phyloP scores from a whole-genome alignment of 208 protist genomes.

The Willaertia magna region DNA sequence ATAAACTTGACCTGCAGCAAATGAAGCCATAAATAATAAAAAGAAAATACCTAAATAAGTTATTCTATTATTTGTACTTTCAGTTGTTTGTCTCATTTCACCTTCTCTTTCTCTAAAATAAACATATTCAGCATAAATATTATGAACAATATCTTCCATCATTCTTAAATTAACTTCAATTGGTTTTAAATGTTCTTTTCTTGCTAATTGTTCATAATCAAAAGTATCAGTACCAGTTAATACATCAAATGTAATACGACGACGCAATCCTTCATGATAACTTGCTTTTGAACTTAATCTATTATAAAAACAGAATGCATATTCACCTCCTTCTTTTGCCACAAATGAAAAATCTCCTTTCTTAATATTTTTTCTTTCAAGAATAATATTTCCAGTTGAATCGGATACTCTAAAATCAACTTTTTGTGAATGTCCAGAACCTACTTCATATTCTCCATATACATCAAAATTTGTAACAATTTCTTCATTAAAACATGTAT shows the following conservation, averaged over 20 bases:
- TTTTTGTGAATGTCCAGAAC: not conserved
- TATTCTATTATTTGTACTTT: conserved; percentile 19
- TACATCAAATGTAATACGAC: not conserved
- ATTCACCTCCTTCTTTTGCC: conserved; percentile 2
- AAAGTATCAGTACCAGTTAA: conserved; percentile 32
- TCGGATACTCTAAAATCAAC: conserved; percentile 2
- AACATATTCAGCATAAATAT: conserved; percentile 59
- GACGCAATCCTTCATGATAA: not conserved
- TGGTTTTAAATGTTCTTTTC: conserved; percentile 65
- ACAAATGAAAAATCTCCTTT: not conserved
- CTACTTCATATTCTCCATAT: not conserved
- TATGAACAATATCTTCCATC: conserved; percentile 60
- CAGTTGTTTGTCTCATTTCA: conserved; percentile 66
- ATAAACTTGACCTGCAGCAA: not conserved
- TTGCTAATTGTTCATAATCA: conserved; percentile 52
- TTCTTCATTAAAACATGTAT: not conserved
- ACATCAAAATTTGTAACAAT: conserved; percentile 8
- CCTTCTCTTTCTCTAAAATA: conserved; percentile 66
- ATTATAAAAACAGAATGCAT: conserved; percentile 7
- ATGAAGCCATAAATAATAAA: not conserved
- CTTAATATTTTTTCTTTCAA: not conserved
- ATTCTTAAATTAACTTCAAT: conserved; percentile 67
- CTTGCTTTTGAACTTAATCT: not conserved
- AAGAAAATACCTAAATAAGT: not conserved
- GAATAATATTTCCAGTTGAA: not conserved